Evolutionary conservation across 2,329 filamentous ascomycete genomes (phyloP).

Genomic region (Zasmidium angulare): DNA sequence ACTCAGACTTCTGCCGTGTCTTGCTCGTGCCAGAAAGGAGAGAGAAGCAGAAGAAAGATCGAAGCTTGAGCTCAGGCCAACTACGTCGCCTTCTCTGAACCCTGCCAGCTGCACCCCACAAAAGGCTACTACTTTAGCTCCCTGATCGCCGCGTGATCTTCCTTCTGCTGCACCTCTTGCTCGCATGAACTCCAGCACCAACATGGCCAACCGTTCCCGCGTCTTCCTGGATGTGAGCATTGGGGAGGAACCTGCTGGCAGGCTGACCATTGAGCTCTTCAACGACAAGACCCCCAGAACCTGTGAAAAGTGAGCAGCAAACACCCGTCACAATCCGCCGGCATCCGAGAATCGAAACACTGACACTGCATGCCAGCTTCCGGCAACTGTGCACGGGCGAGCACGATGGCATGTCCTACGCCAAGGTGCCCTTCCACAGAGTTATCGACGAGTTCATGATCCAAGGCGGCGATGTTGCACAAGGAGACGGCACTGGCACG

Average conservation of each 20-base stretch:
- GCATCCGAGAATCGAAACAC: conserved; percentile 11
- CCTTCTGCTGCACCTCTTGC: neutral
- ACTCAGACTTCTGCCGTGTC: too few relatives aligned
- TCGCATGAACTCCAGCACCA: neutral
- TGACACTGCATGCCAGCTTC: conserved; percentile 37
- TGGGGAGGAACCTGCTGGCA: conserved; percentile 41
- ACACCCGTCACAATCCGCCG: neutral
- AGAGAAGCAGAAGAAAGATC: too few relatives aligned
- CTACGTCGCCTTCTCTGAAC: neutral
- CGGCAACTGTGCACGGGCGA: conserved; percentile 45
- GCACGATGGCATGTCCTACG: conserved; percentile 39
- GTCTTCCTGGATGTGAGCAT: conserved; percentile 46
- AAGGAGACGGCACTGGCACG: conserved; percentile 43
- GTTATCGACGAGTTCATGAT: conserved; percentile 48
- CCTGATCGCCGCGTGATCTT: neutral
- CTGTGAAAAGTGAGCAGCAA: conserved; percentile 44
- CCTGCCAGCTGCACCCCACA: neutral
- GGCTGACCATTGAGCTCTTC: conserved; percentile 48
- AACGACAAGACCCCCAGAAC: conserved; percentile 46
- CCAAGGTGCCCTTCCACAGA: conserved; percentile 40
- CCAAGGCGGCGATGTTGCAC: conserved; percentile 45
- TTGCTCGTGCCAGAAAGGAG: too few relatives aligned
- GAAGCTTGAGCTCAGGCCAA: neutral
- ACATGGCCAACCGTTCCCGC: conserved; percentile 33
- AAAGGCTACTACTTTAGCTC: neutral